Conservation (phyloP, 805 yeast species). For the Candida khao-thaluensis region DNA sequence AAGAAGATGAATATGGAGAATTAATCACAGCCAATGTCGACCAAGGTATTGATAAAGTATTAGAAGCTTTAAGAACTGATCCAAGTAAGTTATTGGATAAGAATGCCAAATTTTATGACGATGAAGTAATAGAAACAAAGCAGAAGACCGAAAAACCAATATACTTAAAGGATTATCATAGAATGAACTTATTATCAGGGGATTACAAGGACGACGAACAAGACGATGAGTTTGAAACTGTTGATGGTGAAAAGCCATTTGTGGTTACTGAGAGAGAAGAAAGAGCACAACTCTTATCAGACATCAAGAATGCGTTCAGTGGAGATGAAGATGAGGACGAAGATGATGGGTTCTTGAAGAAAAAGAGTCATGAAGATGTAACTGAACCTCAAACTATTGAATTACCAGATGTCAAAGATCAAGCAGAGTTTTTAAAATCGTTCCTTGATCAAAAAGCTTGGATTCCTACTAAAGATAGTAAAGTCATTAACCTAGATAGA, state of each 20-base stretch:
- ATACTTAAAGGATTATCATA: constrained; percentile 88
- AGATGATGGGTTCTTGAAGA: constrained; percentile 55
- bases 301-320: constrained; percentile 67
- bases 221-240: constrained; percentile 50
- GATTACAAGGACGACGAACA: constrained; percentile 52
- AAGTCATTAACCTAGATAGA: constrained; percentile 50
- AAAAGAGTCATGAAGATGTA: constrained; percentile 42
- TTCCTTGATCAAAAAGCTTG: constrained; percentile 81
- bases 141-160: constrained; percentile 56
- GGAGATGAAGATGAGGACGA: constrained; percentile 44
- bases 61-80: constrained; percentile 65
- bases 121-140: constrained; percentile 33
- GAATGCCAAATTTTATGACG: constrained; percentile 69
- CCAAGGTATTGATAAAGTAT: constrained; percentile 67
- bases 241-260: constrained; percentile 63
- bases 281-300: constrained; percentile 67
- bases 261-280: constrained; percentile 76
- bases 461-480: constrained; percentile 74
- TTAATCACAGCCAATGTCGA: constrained; percentile 85
- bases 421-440: constrained; percentile 68
- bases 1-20: constrained; percentile 91
- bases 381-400: constrained; percentile 12
- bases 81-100: constrained; percentile 68
- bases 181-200: constrained; percentile 76
- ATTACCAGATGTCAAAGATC: constrained; percentile 64